A percentile compares a stretch with the other conserved stretches of the same genome.
Evolutionary conservation across 2,329 filamentous ascomycete genomes (phyloP).

Genomic region (Fusarium palustre): DNA sequence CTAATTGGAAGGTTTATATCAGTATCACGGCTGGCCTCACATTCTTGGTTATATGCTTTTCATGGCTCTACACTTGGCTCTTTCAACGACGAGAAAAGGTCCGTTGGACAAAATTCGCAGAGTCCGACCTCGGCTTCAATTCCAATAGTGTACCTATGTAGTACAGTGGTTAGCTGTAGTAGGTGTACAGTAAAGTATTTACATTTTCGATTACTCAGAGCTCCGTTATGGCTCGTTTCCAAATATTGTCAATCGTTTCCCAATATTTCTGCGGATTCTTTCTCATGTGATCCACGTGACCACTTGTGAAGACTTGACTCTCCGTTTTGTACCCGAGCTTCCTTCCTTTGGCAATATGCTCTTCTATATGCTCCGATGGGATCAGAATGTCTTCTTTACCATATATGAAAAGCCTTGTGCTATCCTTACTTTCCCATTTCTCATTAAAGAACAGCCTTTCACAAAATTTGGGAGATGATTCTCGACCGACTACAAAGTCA

Average conservation of each 20-base stretch:
- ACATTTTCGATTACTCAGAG: no score
- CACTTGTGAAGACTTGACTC: constrained; percentile 3
- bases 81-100: not conserved
- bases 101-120: not conserved
- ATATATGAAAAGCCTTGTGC: not conserved
- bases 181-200: no score
- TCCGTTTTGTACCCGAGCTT: not conserved
- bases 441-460: constrained; percentile 10
- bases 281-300: constrained; percentile 18
- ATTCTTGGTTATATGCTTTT: not conserved
- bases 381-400: constrained; percentile 5
- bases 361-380: constrained; percentile 7
- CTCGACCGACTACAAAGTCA: not conserved
- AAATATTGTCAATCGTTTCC: not conserved
- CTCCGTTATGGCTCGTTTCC: not conserved
- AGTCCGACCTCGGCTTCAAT: not conserved
- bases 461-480: constrained; percentile 2
- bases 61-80: not conserved
- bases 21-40: not conserved
- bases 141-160: not conserved
- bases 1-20: not conserved
- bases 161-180: not conserved
- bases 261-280: not conserved
- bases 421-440: constrained; percentile 1
- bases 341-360: not conserved